phyloP scores from a whole-genome alignment of 176 grass and related monocot species.

The Stipa capillata region DNA sequence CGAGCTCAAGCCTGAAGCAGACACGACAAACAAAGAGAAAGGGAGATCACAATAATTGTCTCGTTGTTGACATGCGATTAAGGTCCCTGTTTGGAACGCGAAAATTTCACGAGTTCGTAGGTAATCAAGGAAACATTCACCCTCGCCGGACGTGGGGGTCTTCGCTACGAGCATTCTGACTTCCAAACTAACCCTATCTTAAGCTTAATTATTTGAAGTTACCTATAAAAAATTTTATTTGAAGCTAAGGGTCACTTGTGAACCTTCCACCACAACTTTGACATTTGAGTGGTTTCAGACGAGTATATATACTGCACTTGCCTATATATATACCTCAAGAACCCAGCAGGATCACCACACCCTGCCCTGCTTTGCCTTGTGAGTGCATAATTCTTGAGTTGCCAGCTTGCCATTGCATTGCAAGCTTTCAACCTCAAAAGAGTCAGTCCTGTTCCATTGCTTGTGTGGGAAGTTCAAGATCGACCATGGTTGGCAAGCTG shows the following conservation, averaged over 20 bases:
- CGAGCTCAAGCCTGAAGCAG: neutral
- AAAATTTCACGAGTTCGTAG: neutral
- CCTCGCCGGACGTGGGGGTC: neutral
- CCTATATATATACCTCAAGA: slow-evolving; percentile 21
- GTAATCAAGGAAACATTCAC: neutral
- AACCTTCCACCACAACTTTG: neutral
- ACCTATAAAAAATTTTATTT: too few relatives aligned
- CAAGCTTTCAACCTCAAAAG: neutral
- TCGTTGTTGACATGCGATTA: neutral
- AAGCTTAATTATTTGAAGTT: too few relatives aligned
- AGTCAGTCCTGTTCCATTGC: neutral
- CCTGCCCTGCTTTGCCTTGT: neutral
- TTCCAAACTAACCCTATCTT: neutral
- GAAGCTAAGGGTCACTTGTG: neutral
- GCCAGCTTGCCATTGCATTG: neutral
- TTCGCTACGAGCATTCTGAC: neutral
- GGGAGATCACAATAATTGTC: neutral
- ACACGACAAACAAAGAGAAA: too few relatives aligned
- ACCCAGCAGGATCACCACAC: slow-evolving; percentile 10
- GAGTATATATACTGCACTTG: neutral
- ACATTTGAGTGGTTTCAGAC: slow-evolving; percentile 24
- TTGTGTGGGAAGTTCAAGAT: neutral
- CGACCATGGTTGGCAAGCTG: slow-evolving; percentile 31
- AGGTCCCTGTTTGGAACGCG: neutral
- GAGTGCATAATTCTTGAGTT: neutral